Evolutionary conservation across 176 grass and related monocot species (phyloP).

Genomic region (Microstegium vimineum): DNA sequence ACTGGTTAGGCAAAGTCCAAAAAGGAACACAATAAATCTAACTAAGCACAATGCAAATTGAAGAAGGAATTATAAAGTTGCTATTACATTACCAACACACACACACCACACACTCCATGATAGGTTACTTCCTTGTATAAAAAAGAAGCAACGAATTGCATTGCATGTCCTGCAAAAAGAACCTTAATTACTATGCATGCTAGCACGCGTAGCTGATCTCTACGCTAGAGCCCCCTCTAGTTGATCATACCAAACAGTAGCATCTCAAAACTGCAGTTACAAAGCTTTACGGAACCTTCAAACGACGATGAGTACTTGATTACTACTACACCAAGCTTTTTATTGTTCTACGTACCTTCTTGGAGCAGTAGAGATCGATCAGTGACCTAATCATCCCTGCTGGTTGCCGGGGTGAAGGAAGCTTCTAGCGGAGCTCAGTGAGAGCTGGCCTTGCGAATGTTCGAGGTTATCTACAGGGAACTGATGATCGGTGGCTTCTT

Average conservation of each 20-base stretch:
- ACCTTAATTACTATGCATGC: not conserved
- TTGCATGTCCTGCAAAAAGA: constrained; percentile 15
- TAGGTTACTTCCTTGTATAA: constrained; percentile 21
- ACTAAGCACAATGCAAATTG: not conserved
- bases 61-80: constrained; percentile 21
- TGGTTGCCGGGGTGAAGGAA: constrained; percentile 56
- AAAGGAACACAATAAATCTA: constrained; percentile 9
- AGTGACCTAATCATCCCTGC: constrained; percentile 17
- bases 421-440: constrained; percentile 51
- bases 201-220: constrained; percentile 5
- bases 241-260: not conserved
- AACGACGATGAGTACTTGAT: not conserved
- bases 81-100: constrained; percentile 37
- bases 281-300: constrained; percentile 25
- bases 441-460: constrained; percentile 48
- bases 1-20: not conserved
- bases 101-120: not conserved
- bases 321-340: constrained; percentile 3
- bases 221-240: not conserved
- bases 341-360: constrained; percentile 39
- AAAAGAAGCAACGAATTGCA: constrained; percentile 40
- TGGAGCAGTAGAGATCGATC: constrained; percentile 17
- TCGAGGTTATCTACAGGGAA: constrained; percentile 53
- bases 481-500: constrained; percentile 45
- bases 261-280: constrained; percentile 19